A percentile compares a stretch with the other conserved stretches of the same genome.
These are phyloP conservation scores for Penicillium herquei DNA, from an alignment of 495 filamentous ascomycete species.

Conservation along the genomic window DNA sequence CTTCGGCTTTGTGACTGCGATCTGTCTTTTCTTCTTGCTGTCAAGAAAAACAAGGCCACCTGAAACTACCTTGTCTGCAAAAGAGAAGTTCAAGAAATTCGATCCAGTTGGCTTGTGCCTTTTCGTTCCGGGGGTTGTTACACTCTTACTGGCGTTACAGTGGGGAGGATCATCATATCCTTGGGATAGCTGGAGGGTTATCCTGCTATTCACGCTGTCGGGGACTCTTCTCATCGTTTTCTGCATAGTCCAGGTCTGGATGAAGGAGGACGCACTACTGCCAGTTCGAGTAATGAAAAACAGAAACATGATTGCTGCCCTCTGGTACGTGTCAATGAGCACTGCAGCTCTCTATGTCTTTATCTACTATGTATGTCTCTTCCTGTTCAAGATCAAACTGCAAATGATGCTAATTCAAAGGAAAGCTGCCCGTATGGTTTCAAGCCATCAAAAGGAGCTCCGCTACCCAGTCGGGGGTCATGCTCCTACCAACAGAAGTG, in stretches of 20 bases:
- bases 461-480: constrained; percentile 28
- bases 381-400: not conserved
- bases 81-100: constrained; percentile 19
- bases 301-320: constrained; percentile 44
- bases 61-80: not conserved
- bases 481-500: constrained; percentile 25
- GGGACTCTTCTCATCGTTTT: constrained; percentile 54
- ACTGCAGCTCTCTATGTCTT: constrained; percentile 15
- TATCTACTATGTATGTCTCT: not conserved
- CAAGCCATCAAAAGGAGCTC: constrained; percentile 29
- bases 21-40: not conserved
- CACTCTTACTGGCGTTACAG: constrained; percentile 39
- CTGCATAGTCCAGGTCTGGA: constrained; percentile 53
- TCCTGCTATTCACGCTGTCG: constrained; percentile 56
- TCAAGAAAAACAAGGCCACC: too few species aligned
- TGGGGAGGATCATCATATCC: constrained; percentile 46
- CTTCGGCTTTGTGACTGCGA: constrained; percentile 47
- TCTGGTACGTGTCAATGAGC: constrained; percentile 10
- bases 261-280: constrained; percentile 63
- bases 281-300: constrained; percentile 58
- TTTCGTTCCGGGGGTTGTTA: constrained; percentile 35
- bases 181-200: constrained; percentile 49
- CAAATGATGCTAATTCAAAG: not conserved
- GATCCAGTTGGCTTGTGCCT: constrained; percentile 28
- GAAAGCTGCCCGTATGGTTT: constrained; percentile 30